Evolutionary conservation across 164 flowering plant genomes (phyloP), one percentile per base, ranked within the genome.

Genomic region (Litsea cubeba): DNA sequence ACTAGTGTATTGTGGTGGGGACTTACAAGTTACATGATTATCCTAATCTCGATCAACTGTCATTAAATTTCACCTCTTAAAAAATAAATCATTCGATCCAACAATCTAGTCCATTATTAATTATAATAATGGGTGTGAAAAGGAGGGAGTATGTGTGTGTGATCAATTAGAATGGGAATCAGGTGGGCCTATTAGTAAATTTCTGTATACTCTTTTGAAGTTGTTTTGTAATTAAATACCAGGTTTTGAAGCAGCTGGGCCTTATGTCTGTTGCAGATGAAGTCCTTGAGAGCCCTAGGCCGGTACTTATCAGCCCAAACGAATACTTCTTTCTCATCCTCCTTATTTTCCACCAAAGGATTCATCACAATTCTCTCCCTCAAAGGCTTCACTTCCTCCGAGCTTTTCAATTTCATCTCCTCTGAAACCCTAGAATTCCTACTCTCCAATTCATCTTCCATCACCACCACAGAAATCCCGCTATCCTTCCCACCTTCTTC

Each of bases 241-340:
- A 83, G 11, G 54, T 18, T 74, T 71, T 82, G 84, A 60, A 90
- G 72, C 5, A 72, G 58, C 32, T 75, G 70, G 1, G 88, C 92
- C 60, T 75, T 79, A 57, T 74, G 77, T 57, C 78, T 76, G 69
- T 90, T 87, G 83, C 95, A 90, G 17, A 89, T 81, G 81, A 89
- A 90, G 30, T 90, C 83, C 26, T 80, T 75, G 57, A 90, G 75
- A 51, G 75, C 69, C 51, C 49, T 71, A 0, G 92, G 91, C 62
- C 84, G 71, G 65, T 87, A 85, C 69, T 77, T 86, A 50, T 83
- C 76, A 5, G 91, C 90, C 95, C 89, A 90, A 15, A 68, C 65
- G 65, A 78, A 87, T 66, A 71, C 32, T 46, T 62, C 49, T 72
- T 58, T 68, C 40, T 12, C 60, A 12, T 15, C 3, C 60, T 54